Conservation (phyloP, 2,329 filamentous ascomycete species). For the Bipolaris oryzae region DNA sequence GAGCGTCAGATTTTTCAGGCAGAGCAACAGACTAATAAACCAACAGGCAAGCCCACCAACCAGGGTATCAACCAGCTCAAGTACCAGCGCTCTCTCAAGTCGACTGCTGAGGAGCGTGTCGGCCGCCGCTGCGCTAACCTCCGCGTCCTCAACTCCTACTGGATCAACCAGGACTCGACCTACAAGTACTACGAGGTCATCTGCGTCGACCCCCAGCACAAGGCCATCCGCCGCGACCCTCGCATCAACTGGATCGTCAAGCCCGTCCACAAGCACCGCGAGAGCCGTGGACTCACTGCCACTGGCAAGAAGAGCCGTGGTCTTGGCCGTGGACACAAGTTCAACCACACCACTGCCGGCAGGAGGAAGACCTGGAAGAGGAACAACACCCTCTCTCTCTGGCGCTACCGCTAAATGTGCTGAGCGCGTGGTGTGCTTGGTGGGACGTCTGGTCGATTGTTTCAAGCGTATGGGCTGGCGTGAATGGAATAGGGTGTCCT, state of each 20-base stretch:
- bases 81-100: constrained; percentile 98
- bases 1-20: constrained; percentile 2
- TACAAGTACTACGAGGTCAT: constrained; percentile 99
- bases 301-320: constrained; percentile 99
- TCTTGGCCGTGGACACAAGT: constrained; percentile 98
- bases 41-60: constrained; percentile 98
- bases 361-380: constrained; percentile 99
- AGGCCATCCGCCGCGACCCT: constrained; percentile 98
- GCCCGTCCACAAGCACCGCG: constrained; percentile 99
- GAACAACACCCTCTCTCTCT: constrained; percentile 98
- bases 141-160: constrained; percentile 99
- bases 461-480: constrained; percentile 42
- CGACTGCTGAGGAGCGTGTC: constrained; percentile 99
- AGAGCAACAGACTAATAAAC: constrained; percentile 29
- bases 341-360: constrained; percentile 97
- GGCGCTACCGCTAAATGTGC: constrained; percentile 84
- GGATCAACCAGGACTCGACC: constrained; percentile 99
- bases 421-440: constrained; percentile 37
- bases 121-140: constrained; percentile 98
- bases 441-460: constrained; percentile 41
- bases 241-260: constrained; percentile 99
- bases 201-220: constrained; percentile 99
- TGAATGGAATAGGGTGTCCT: constrained; percentile 44
- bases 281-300: constrained; percentile 93
- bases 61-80: constrained; percentile 99